phyloP scores from a whole-genome alignment of 495 filamentous ascomycete genomes.

The Penicillium macrosclerotiorum region DNA sequence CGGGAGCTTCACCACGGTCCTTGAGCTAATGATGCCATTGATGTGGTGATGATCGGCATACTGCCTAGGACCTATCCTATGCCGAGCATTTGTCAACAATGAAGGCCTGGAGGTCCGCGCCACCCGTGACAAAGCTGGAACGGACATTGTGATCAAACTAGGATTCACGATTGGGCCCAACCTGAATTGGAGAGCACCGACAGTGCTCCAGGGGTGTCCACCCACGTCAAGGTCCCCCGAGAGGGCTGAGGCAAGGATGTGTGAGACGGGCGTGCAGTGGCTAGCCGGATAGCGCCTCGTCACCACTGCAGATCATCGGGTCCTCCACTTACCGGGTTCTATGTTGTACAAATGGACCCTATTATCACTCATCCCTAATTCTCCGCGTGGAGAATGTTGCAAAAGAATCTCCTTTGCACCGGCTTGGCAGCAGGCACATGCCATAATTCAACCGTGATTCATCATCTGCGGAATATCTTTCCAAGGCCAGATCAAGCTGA shows the following conservation, averaged over 20 bases:
- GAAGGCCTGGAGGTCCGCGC: not conserved
- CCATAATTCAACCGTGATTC: slow-evolving; percentile 4
- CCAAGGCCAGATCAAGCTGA: not conserved
- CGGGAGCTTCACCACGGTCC: too few species aligned
- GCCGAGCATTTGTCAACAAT: slow-evolving; percentile 23
- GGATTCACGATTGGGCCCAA: not conserved
- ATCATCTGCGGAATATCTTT: not conserved
- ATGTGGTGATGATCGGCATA: slow-evolving; percentile 10
- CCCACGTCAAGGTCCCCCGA: not conserved
- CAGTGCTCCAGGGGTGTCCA: not conserved
- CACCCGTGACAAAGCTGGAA: slow-evolving; percentile 9
- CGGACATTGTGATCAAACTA: not conserved
- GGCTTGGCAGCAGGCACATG: slow-evolving; percentile 1
- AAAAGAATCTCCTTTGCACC: not conserved
- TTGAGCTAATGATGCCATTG: too few species aligned
- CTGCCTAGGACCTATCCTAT: slow-evolving; percentile 34
- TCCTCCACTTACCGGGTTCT: not conserved
- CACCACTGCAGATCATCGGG: slow-evolving; percentile 10
- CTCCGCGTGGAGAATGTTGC: slow-evolving; percentile 4
- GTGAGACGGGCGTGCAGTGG: not conserved
- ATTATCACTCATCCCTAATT: not conserved
- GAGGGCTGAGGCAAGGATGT: too few species aligned
- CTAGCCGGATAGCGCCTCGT: slow-evolving; percentile 6
- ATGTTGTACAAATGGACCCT: slow-evolving; percentile 1
- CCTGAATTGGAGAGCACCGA: not conserved